These are phyloP conservation scores for Coelastrella sp. DNA, from an alignment of 139 green algal genomes.

Conservation along the genomic window DNA sequence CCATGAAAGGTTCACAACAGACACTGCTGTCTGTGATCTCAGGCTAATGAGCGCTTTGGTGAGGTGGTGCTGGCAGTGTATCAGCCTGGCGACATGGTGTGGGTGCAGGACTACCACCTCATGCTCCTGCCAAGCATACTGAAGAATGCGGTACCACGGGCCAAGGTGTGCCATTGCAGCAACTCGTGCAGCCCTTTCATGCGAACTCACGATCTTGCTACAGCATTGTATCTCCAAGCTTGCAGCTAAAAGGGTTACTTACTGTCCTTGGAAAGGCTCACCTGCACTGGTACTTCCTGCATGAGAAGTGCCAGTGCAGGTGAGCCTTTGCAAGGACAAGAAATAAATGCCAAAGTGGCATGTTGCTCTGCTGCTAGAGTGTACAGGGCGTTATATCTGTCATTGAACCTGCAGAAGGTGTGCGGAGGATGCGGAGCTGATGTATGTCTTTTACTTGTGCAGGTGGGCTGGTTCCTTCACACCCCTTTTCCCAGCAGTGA, in stretches of 20 bases:
- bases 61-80: slow-evolving; percentile 87
- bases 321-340: too few species aligned
- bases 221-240: neutral
- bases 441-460: slow-evolving; percentile 1
- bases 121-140: slow-evolving; percentile 94
- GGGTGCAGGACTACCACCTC: slow-evolving; percentile 95
- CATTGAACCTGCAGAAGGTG: neutral
- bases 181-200: neutral
- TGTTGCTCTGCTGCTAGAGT: neutral
- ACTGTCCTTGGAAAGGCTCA: too few species aligned
- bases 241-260: too few species aligned
- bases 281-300: too few species aligned
- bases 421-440: too few species aligned
- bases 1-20: too few species aligned
- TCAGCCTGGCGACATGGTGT: slow-evolving; percentile 87
- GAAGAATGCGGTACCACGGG: slow-evolving; percentile 82
- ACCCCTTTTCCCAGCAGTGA: slow-evolving; percentile 88
- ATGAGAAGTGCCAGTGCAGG: neutral
- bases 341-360: too few species aligned
- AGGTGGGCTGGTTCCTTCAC: slow-evolving; percentile 94
- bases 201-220: neutral
- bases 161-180: slow-evolving; percentile 69
- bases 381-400: neutral
- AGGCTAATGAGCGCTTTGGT: slow-evolving; percentile 76
- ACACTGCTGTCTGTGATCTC: neutral